Evolutionary conservation across 345 rosid species (phyloP).

Genomic region (Zanthoxylum bungeanum): DNA sequence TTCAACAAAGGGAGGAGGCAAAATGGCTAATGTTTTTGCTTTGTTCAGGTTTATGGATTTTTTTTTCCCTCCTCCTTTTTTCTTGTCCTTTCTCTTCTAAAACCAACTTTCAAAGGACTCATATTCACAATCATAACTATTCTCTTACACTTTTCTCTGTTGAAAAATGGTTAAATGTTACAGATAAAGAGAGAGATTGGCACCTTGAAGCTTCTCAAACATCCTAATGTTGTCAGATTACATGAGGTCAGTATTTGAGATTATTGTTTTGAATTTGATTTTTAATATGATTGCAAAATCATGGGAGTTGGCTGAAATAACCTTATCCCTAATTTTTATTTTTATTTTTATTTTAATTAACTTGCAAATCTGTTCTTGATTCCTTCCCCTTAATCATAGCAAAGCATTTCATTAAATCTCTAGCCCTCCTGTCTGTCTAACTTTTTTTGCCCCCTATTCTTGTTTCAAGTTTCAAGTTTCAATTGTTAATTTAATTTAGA

Average conservation of each 20-base stretch:
- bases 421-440: neutral
- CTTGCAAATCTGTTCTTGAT: neutral
- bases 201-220: slow-evolving; percentile 82
- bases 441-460: neutral
- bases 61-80: too few relatives aligned
- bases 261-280: neutral
- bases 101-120: neutral
- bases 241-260: slow-evolving; percentile 50
- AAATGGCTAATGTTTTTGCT: neutral
- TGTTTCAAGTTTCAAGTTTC: neutral
- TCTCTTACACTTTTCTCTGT: neutral
- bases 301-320: neutral
- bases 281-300: neutral
- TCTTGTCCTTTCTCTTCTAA: neutral
- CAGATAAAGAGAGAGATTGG: slow-evolving; percentile 93
- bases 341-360: neutral
- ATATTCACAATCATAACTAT: neutral
- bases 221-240: slow-evolving; percentile 84
- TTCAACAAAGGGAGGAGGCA: neutral
- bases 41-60: too few relatives aligned
- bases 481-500: too few relatives aligned
- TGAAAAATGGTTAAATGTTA: neutral
- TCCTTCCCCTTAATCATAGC: neutral
- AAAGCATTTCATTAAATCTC: neutral
- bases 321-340: neutral